Evolutionary conservation across 108 stramenopile species (phyloP).

Genomic region (Licmophora abbreviata): DNA sequence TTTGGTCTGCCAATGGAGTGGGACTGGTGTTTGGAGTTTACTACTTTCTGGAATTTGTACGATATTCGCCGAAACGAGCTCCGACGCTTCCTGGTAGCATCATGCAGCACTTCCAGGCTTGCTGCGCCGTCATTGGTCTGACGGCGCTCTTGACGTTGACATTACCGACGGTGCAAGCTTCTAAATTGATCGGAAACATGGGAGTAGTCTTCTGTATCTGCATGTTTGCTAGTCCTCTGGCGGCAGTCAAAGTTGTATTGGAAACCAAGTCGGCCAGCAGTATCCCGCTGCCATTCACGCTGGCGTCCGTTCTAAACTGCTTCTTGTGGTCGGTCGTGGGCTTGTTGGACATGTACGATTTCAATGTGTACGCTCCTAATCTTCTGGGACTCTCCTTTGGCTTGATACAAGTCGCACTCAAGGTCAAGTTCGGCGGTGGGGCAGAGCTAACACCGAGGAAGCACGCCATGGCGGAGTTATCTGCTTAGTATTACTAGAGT

Average conservation of each 20-base stretch:
- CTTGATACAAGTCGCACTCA: conserved; percentile 54
- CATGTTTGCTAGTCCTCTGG: conserved; percentile 64
- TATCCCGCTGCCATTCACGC: conserved; percentile 77
- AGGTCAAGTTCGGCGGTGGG: conserved; percentile 44
- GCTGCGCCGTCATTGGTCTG: conserved; percentile 8
- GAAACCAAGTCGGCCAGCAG: conserved; percentile 56
- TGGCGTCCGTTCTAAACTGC: conserved; percentile 68
- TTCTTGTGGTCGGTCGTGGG: conserved; percentile 59
- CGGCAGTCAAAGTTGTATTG: conserved; percentile 56
- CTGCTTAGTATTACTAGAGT: too few relatives aligned
- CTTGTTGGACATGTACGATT: conserved; percentile 55
- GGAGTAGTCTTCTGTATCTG: conserved; percentile 47
- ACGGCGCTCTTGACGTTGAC: conserved; percentile 5
- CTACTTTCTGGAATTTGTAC: conserved; percentile 40
- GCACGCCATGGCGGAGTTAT: too few relatives aligned
- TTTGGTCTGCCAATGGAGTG: conserved; percentile 43
- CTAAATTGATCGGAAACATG: conserved; percentile 22
- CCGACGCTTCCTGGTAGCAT: conserved; percentile 35
- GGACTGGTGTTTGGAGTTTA: conserved; percentile 41
- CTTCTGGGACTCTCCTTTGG: conserved; percentile 58
- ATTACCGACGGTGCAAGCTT: conserved; percentile 11
- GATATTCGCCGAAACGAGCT: conserved; percentile 19
- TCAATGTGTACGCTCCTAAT: conserved; percentile 72
- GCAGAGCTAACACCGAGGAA: not conserved
- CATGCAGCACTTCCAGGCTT: conserved; percentile 19